A percentile compares a stretch with the other conserved stretches of the same genome.
phyloP scores from a whole-genome alignment of 2,329 filamentous ascomycete species.

The Aureobasidium sp. region DNA sequence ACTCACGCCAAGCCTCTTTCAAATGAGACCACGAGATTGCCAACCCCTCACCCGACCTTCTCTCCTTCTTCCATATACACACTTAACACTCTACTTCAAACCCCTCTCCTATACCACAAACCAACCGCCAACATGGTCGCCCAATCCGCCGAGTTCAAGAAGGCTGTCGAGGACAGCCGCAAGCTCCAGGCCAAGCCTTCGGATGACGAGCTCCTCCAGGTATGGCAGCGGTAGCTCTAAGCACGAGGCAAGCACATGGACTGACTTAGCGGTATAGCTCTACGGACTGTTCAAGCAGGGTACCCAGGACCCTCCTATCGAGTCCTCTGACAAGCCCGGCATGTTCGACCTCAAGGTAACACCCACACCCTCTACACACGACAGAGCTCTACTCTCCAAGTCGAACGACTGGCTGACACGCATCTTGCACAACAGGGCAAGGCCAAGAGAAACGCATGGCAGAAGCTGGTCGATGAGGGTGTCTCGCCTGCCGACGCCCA shows the following conservation, averaged over 20 bases:
- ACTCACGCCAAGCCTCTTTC: not conserved
- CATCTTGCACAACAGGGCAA: constrained; percentile 38
- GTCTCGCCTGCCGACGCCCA: constrained; percentile 59
- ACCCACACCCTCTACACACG: constrained; percentile 21
- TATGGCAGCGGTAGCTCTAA: constrained; percentile 18
- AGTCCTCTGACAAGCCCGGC: constrained; percentile 44
- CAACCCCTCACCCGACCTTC: not conserved
- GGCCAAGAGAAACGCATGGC: constrained; percentile 71
- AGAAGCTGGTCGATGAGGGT: constrained; percentile 57
- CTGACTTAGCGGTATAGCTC: constrained; percentile 31
- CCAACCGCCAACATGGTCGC: constrained; percentile 15
- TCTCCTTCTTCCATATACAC: not conserved
- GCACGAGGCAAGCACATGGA: not conserved
- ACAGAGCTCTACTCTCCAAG: not conserved
- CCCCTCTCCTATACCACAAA: not conserved
- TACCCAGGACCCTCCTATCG: constrained; percentile 28
- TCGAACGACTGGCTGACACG: not conserved
- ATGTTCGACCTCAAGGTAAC: constrained; percentile 61
- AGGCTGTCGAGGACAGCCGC: constrained; percentile 57
- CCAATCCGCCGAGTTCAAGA: constrained; percentile 65
- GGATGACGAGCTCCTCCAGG: constrained; percentile 56
- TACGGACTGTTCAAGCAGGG: constrained; percentile 43
- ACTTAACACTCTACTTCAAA: too few species aligned
- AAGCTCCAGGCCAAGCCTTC: constrained; percentile 57
- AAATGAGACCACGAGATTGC: constrained; percentile 5